phyloP scores from a whole-genome alignment of 75 land plant genomes.

The Picea sitchensis region DNA sequence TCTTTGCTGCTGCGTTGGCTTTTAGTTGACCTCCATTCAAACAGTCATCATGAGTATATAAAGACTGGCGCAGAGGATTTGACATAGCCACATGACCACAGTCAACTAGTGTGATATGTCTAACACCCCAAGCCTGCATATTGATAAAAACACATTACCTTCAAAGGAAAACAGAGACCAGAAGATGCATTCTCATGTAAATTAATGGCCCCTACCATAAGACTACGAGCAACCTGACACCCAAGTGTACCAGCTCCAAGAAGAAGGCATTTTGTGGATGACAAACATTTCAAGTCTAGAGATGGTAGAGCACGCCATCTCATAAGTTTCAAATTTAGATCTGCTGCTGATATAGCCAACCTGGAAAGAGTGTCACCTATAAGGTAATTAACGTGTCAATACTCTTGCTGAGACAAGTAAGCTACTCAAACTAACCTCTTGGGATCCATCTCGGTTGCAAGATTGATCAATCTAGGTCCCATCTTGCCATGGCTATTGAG shows the following conservation, averaged over 20 bases:
- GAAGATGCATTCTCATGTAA: not conserved
- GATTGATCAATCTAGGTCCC: slow-evolving; percentile 43
- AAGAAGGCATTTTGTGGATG: slow-evolving; percentile 77
- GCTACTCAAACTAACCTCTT: slow-evolving; percentile 35
- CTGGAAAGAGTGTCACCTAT: slow-evolving; percentile 31
- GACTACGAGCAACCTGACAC: slow-evolving; percentile 93
- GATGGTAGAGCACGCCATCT: slow-evolving; percentile 92
- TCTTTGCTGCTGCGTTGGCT: slow-evolving; percentile 80
- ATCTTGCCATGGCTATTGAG: slow-evolving; percentile 34
- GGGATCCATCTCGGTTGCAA: slow-evolving; percentile 92
- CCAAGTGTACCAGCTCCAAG: slow-evolving; percentile 99
- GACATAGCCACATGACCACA: slow-evolving; percentile 93
- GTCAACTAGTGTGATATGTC: slow-evolving; percentile 88
- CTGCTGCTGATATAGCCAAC: slow-evolving; percentile 88
- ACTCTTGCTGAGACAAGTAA: not conserved
- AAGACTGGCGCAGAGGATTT: slow-evolving; percentile 90
- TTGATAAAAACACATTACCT: not conserved
- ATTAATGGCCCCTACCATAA: slow-evolving; percentile 61
- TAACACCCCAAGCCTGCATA: slow-evolving; percentile 93
- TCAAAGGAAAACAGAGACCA: not conserved
- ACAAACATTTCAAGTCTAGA: slow-evolving; percentile 51
- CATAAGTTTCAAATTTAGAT: slow-evolving; percentile 95
- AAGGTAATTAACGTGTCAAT: not conserved
- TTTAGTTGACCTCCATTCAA: slow-evolving; percentile 87
- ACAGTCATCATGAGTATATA: slow-evolving; percentile 84